Conservation (phyloP, 2,329 filamentous ascomycete species). For the Paecilomyces variotii region DNA sequence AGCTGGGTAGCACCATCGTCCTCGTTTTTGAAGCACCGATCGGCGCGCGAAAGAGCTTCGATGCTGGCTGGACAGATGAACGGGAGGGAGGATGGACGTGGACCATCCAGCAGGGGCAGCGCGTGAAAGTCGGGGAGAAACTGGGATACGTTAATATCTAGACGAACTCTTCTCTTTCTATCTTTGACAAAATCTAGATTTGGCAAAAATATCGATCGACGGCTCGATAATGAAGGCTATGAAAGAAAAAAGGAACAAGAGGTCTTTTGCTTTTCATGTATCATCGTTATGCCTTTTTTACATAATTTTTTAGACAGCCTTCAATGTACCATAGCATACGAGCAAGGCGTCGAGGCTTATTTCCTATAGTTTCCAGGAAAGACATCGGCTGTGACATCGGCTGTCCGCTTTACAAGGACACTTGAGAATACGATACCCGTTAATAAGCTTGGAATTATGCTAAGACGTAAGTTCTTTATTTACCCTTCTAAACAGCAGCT, state of each 20-base stretch:
- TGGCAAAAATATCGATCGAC: not conserved
- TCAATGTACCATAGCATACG: not conserved
- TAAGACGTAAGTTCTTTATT: not conserved
- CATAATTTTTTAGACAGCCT: not conserved
- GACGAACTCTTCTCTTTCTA: not conserved
- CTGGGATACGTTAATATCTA: conserved; percentile 60
- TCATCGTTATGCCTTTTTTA: not conserved
- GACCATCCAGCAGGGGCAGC: conserved; percentile 79
- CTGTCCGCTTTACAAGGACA: not conserved
- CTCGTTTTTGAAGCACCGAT: conserved; percentile 92
- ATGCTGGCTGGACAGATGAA: conserved; percentile 52
- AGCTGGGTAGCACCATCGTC: conserved; percentile 89
- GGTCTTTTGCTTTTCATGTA: not conserved
- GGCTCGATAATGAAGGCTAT: not conserved
- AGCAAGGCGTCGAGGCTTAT: not conserved
- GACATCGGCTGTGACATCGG: not conserved
- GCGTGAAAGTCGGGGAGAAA: conserved; percentile 79
- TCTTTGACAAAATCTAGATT: not conserved
- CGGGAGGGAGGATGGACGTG: conserved; percentile 70
- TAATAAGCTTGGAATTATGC: not conserved
- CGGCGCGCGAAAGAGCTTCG: conserved; percentile 47
- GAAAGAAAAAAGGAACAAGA: not conserved
- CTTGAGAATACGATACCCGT: not conserved
- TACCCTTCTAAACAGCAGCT: conserved; percentile 36
- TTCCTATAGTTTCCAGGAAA: conserved; percentile 18